Conservation (phyloP, 1,284 basidiomycete species). For the Malassezia equina region DNA sequence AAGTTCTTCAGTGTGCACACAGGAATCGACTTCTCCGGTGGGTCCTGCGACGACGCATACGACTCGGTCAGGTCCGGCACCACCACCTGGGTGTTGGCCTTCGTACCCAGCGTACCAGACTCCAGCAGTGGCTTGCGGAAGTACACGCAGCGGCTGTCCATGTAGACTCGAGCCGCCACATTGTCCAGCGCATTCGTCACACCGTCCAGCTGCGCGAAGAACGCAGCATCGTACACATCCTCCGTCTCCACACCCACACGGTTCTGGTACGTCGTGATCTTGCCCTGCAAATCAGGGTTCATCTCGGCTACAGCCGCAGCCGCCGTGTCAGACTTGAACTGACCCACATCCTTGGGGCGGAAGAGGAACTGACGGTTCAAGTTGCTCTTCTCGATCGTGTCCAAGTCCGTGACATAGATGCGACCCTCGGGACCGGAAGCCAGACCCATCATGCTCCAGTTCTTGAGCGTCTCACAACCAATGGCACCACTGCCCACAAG, state of each 20-base stretch:
- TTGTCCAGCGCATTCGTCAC: slow-evolving; percentile 99
- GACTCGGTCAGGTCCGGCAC: slow-evolving; percentile 93
- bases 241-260: slow-evolving; percentile 84
- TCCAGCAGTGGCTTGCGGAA: slow-evolving; percentile 93
- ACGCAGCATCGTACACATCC: slow-evolving; percentile 81
- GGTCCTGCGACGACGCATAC: slow-evolving; percentile 95
- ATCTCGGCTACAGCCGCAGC: slow-evolving; percentile 85
- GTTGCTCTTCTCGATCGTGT: slow-evolving; percentile 99
- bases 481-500: slow-evolving; percentile 96
- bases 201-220: slow-evolving; percentile 73
- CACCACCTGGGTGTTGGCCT: slow-evolving; percentile 95
- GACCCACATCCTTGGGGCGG: slow-evolving; percentile 88
- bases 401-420: slow-evolving; percentile 91
- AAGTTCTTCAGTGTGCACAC: slow-evolving; percentile 99
- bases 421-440: slow-evolving; percentile 68
- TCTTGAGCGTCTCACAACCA: slow-evolving; percentile 99
- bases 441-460: slow-evolving; percentile 99
- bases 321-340: slow-evolving; percentile 95
- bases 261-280: slow-evolving; percentile 82
- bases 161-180: slow-evolving; percentile 87
- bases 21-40: slow-evolving; percentile 94
- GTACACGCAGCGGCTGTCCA: slow-evolving; percentile 97
- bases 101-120: slow-evolving; percentile 95
- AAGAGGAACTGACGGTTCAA: slow-evolving; percentile 98
- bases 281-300: slow-evolving; percentile 84